Evolutionary conservation across 768 basidiomycete species (phyloP), one percentile per base, ranked within the genome.

Genomic region (Boletus rex-veris): DNA sequence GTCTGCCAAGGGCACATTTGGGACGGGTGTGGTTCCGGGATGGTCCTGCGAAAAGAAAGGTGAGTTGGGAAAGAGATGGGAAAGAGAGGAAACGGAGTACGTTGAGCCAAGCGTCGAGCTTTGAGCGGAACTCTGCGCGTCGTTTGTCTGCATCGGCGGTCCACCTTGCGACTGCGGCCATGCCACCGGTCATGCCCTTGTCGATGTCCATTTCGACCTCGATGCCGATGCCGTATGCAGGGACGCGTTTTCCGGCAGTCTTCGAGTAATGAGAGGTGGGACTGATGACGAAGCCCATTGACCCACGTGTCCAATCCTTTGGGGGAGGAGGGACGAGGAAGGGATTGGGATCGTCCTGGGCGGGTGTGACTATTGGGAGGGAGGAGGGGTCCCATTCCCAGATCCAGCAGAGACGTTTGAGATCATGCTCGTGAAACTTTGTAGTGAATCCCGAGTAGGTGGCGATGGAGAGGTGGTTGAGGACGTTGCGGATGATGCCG

Each of bases 101-200:
- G 73, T 83, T 71, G 4, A 71, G 67, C 91, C 91, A 93, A 39
- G 71, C 64, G 38, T 80, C 71, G 31, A 93, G 71, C 63, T 89
- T 92, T 16, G 65, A 57, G 24, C 74, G 74, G 58, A 92, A 78
- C 49, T 80, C 73, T 50, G 75, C 71, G 50, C 83, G 80, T 50
- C 91, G 81, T 33, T 71, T 72, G 50, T 89, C 87, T 36, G 79
- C 72, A 41, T 77, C 82, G 28, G 86, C 81, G 3, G 91, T 91
- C 91, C 91, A 93, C 52, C 89, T 81, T 48, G 91, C 90, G 41
- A 93, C 88, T 28, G 90, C 88, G 36, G 89, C 88, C 86, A 92
- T 92, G n/a, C 90, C 89, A 42, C 80, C 83, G 19, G 75, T 75
- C 85, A 88, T 84, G 61, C 80, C 83, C 71, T 88, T 88, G 70